Percentiles rank a stretch among this genome's conserved stretches.
phyloP scores from a whole-genome alignment of 2,329 filamentous ascomycete genomes.

The Lachnum nothofagi region DNA sequence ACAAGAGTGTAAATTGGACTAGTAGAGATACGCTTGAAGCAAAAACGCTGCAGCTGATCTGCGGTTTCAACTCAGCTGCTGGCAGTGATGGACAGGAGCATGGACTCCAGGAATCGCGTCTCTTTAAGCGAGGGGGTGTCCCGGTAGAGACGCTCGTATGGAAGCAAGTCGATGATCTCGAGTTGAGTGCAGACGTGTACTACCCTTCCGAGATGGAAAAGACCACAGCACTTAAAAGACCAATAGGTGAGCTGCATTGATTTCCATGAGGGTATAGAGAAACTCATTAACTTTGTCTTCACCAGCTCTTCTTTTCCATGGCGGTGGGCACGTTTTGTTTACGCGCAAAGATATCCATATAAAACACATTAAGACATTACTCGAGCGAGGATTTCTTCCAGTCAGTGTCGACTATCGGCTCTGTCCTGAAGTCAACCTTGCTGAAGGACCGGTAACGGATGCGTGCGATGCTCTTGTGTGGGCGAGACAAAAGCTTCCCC shows the following conservation, averaged over 20 bases:
- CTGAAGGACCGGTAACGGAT: conserved; percentile 44
- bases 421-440: conserved; percentile 43
- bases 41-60: neutral
- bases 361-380: conserved; percentile 35
- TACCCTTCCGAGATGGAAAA: conserved; percentile 21
- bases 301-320: conserved; percentile 41
- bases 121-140: conserved; percentile 35
- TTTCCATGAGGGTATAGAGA: neutral
- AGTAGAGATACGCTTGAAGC: neutral
- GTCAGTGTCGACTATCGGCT: conserved; percentile 47
- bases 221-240: neutral
- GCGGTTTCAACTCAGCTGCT: neutral
- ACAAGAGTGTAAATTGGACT: conserved; percentile 2
- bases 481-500: conserved; percentile 34
- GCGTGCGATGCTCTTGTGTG: conserved; percentile 40
- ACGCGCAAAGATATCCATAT: conserved; percentile 36
- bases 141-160: conserved; percentile 40
- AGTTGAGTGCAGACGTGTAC: conserved; percentile 32
- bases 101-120: neutral
- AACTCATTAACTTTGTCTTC: neutral
- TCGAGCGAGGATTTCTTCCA: conserved; percentile 40
- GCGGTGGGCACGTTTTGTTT: conserved; percentile 39
- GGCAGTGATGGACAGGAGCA: neutral
- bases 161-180: conserved; percentile 15
- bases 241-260: neutral